phyloP scores from a whole-genome alignment of 1,139 yeast species.

The Candida albicans region DNA sequence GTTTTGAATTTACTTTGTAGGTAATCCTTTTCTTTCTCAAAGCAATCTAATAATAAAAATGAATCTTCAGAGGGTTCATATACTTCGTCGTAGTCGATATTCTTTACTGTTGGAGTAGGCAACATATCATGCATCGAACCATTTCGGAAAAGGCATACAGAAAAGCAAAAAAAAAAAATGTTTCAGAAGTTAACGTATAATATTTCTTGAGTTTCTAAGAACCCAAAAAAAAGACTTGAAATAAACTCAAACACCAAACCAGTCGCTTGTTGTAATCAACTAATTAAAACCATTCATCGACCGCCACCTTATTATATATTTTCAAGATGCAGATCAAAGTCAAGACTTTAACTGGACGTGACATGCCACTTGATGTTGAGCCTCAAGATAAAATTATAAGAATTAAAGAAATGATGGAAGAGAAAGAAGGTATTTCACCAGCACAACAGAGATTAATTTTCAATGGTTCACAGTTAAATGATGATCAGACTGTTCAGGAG shows the following conservation, averaged over 20 bases:
- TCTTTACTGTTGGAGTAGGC: slow-evolving; percentile 38
- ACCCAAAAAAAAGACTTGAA: too few species aligned
- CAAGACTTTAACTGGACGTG: slow-evolving; percentile 80
- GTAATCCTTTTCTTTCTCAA: slow-evolving; percentile 56
- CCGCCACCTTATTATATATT: too few species aligned
- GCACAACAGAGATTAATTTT: slow-evolving; percentile 89
- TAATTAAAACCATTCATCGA: background rate
- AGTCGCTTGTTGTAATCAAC: background rate
- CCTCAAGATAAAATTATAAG: slow-evolving; percentile 73
- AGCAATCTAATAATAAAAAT: slow-evolving; percentile 72
- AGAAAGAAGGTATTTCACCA: slow-evolving; percentile 97
- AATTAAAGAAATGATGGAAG: slow-evolving; percentile 91
- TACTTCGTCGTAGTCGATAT: slow-evolving; percentile 47
- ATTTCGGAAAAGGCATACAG: background rate
- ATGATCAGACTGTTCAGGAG: slow-evolving; percentile 65
- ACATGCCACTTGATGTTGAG: slow-evolving; percentile 79
- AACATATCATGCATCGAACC: slow-evolving; percentile 25
- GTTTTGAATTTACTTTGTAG: slow-evolving; percentile 31
- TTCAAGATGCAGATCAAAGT: slow-evolving; percentile 61
- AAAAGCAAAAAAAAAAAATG: background rate
- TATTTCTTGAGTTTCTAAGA: too few species aligned
- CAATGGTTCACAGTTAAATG: slow-evolving; percentile 90
- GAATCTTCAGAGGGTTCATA: slow-evolving; percentile 96
- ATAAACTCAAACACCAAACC: too few species aligned
- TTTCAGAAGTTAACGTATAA: background rate